Evolutionary conservation across 2,329 filamentous ascomycete species (phyloP).

Genomic region (Neoascochyta sp.): DNA sequence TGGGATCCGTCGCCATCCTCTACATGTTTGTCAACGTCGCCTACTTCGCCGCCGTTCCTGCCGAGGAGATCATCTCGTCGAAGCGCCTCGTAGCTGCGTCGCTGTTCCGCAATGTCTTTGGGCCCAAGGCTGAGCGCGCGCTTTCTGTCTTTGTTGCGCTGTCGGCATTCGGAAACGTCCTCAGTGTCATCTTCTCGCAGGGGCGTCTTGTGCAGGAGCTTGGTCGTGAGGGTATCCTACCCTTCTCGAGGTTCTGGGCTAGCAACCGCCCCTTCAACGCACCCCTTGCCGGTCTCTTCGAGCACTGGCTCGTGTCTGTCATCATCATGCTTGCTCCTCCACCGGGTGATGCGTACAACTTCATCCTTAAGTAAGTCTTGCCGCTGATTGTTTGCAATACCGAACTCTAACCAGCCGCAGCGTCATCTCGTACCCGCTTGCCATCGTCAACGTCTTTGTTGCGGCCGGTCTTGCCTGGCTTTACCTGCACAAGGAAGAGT

Average conservation of each 20-base stretch:
- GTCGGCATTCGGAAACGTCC: conserved; percentile 64
- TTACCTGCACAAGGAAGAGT: conserved; percentile 42
- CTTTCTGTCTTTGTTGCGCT: conserved; percentile 64
- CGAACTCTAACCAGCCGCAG: conserved; percentile 26
- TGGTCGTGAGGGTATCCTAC: conserved; percentile 63
- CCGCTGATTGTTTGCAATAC: conserved; percentile 2
- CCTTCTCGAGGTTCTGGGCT: conserved; percentile 60
- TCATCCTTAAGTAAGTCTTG: conserved; percentile 46
- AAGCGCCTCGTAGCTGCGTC: conserved; percentile 55
- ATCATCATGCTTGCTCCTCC: conserved; percentile 66
- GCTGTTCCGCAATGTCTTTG: conserved; percentile 58
- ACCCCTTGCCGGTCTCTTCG: conserved; percentile 58
- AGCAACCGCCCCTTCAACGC: conserved; percentile 63
- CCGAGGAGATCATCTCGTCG: conserved; percentile 52
- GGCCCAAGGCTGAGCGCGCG: conserved; percentile 52
- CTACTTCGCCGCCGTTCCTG: conserved; percentile 61
- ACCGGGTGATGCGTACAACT: conserved; percentile 64
- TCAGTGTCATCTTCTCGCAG: conserved; percentile 66
- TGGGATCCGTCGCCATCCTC: conserved; percentile 56
- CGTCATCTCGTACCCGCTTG: conserved; percentile 62
- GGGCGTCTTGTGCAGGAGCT: conserved; percentile 64
- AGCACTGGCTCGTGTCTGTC: conserved; percentile 62
- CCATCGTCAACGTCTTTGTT: conserved; percentile 54
- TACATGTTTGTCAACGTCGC: conserved; percentile 67
- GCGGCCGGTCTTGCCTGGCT: conserved; percentile 49